Percentiles rank a stretch among this genome's conserved stretches.
phyloP scores from a whole-genome alignment of 1,139 yeast species.

The Lodderomyces beijingensis region DNA sequence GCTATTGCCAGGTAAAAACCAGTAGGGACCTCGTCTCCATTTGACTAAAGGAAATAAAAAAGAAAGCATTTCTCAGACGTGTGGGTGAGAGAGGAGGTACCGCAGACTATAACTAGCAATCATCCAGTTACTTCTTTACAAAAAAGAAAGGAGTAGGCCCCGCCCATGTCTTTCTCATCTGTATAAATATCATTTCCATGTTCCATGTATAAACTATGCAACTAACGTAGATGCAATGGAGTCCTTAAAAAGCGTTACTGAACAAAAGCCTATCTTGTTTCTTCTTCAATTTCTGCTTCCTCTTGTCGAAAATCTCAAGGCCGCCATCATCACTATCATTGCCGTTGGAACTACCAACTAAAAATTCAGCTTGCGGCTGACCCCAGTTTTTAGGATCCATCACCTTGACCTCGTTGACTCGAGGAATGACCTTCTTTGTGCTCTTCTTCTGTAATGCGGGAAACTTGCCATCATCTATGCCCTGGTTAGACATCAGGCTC shows the following conservation, averaged over 20 bases:
- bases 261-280: constrained; percentile 20
- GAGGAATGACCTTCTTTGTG: constrained; percentile 32
- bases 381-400: constrained; percentile 28
- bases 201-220: too few species aligned
- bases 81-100: too few species aligned
- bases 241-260: constrained; percentile 3
- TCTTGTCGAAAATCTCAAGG: constrained; percentile 19
- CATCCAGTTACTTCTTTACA: too few species aligned
- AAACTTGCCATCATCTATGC: constrained; percentile 23
- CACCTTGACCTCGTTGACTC: constrained; percentile 33
- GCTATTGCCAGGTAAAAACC: too few species aligned
- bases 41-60: too few species aligned
- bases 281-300: constrained; percentile 27
- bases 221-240: too few species aligned
- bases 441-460: constrained; percentile 39
- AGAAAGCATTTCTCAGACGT: too few species aligned
- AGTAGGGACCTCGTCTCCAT: too few species aligned
- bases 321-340: constrained; percentile 1
- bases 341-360: background rate
- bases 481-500: background rate
- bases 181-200: too few species aligned
- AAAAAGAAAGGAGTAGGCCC: too few species aligned
- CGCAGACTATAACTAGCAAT: too few species aligned
- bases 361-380: background rate
- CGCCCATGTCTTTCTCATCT: too few species aligned